phyloP scores from a whole-genome alignment of 2,329 filamentous ascomycete species.

The Rutstroemia sp. region DNA sequence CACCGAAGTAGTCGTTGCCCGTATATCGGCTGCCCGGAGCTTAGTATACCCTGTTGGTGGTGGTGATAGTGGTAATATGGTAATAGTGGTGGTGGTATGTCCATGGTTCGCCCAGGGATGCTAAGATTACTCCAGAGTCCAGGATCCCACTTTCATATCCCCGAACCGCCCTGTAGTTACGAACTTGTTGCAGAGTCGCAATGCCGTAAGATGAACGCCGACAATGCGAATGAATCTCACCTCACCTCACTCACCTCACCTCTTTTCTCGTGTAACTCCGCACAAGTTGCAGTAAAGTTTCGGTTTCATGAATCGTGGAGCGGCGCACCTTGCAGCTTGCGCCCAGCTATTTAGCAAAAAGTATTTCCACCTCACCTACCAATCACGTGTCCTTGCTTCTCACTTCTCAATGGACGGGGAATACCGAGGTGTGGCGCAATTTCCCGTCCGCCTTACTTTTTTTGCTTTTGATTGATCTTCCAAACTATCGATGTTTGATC shows the following conservation, averaged over 20 bases:
- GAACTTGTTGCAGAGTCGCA: background rate
- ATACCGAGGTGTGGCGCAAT: background rate
- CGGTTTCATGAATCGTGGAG: no score
- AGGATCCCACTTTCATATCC: background rate
- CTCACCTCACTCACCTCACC: no score
- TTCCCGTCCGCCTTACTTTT: slow-evolving; percentile 1
- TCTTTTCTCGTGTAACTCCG: no score
- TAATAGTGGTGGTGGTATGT: no score
- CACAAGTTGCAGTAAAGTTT: no score
- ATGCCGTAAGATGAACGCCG: no score
- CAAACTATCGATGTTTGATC: slow-evolving; percentile 8
- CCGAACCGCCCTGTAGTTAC: background rate
- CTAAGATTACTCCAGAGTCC: background rate
- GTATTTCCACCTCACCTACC: background rate
- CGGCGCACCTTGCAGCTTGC: no score
- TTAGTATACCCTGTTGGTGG: background rate
- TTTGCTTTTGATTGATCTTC: slow-evolving; percentile 3
- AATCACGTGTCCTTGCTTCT: background rate
- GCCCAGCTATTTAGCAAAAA: background rate
- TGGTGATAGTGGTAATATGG: no score
- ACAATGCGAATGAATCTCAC: no score
- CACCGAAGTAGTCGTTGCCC: no score
- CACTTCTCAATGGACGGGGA: background rate
- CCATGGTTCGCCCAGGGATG: background rate
- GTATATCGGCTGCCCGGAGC: no score